Evolutionary conservation across 139 green algal species (phyloP).

Genomic region (Closterium sp.): DNA sequence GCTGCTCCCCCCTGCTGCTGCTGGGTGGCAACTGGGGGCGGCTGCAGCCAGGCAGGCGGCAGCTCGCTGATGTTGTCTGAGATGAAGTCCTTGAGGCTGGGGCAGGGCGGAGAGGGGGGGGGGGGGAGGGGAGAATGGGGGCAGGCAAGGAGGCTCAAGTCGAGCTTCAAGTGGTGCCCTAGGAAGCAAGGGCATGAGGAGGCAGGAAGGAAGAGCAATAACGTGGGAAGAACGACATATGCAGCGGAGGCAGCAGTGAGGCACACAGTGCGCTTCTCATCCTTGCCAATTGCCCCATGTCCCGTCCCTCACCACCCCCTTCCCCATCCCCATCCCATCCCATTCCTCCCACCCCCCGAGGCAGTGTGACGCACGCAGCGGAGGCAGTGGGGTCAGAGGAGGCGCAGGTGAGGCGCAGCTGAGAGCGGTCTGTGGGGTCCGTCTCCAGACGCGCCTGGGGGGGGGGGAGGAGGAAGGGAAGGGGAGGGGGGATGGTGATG

Average conservation of each 20-base stretch:
- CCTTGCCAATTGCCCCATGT: neutral
- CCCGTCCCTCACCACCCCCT: neutral
- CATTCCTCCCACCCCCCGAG: neutral
- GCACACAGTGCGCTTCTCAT: too few relatives aligned
- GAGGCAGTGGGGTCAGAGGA: slow-evolving; percentile 38
- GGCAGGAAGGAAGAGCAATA: neutral
- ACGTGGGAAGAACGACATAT: neutral
- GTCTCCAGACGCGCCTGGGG: slow-evolving; percentile 64
- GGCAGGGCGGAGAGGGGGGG: neutral
- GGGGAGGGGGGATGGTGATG: neutral
- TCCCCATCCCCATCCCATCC: neutral
- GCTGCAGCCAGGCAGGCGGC: neutral
- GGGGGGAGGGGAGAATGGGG: neutral
- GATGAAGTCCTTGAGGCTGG: neutral
- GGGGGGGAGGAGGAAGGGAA: neutral
- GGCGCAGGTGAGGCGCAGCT: slow-evolving; percentile 73
- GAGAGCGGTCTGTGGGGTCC: slow-evolving; percentile 66
- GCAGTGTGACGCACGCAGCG: neutral
- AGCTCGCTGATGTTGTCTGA: neutral
- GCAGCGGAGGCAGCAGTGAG: too few relatives aligned
- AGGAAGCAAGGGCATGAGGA: too few relatives aligned
- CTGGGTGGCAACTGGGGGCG: neutral
- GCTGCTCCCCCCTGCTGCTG: neutral
- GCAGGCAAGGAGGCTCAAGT: neutral
- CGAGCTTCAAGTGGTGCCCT: too few relatives aligned